A percentile compares a stretch with the other conserved stretches of the same genome.
phyloP scores from a whole-genome alignment of 192 early-diverging fungal species.

The Polychytrium aggregatum region DNA sequence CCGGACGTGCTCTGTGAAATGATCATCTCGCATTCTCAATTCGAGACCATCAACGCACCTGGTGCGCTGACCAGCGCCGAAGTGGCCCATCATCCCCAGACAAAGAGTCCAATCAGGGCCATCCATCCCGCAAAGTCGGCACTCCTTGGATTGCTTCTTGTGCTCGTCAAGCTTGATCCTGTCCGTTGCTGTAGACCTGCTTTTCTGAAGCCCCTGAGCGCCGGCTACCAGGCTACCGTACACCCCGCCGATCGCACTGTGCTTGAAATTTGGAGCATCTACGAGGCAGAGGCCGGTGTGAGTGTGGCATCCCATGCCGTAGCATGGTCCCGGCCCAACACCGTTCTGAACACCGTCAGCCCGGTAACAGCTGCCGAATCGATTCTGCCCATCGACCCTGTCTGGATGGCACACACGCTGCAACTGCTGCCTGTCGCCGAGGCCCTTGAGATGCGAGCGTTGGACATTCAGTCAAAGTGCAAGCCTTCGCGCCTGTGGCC shows the following conservation, averaged over 20 bases:
- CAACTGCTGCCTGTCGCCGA: conserved; percentile 39
- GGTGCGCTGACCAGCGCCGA: too few species aligned
- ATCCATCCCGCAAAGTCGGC: conserved; percentile 24
- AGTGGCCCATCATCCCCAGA: too few species aligned
- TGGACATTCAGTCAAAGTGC: too few species aligned
- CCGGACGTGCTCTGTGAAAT: too few species aligned
- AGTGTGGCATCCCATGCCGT: conserved; percentile 48
- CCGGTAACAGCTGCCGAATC: conserved; percentile 31
- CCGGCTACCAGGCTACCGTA: conserved; percentile 49
- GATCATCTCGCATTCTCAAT: conserved; percentile 27
- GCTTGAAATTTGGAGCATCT: conserved; percentile 40
- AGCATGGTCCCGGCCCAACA: conserved; percentile 40
- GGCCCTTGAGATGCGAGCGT: conserved; percentile 7
- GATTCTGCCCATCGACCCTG: conserved; percentile 48
- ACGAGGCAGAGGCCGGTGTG: conserved; percentile 40
- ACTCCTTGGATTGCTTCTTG: conserved; percentile 38
- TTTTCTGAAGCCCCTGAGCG: conserved; percentile 32
- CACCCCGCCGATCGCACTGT: conserved; percentile 37
- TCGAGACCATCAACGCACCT: conserved; percentile 16
- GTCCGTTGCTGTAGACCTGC: conserved; percentile 31
- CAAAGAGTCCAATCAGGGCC: neutral
- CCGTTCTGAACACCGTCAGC: conserved; percentile 19
- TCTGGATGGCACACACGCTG: conserved; percentile 49
- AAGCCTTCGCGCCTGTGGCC: conserved; percentile 12
- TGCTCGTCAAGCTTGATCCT: conserved; percentile 38